Conservation (phyloP, 345 rosid species). For the Syzygium jambos region DNA sequence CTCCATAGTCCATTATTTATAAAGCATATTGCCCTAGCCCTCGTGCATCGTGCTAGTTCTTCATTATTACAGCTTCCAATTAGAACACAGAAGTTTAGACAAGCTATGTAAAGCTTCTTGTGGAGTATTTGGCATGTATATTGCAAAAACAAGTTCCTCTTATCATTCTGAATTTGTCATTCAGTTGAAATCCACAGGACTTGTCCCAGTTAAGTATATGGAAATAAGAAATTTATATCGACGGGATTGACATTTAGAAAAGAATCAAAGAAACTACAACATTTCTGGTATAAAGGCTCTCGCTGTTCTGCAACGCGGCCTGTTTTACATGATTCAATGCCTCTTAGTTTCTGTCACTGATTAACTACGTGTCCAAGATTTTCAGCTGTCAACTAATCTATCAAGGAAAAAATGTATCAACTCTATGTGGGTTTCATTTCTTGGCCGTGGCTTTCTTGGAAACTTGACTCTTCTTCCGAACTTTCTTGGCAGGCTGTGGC, state of each 20-base stretch:
- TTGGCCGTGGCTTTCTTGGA: constrained; percentile 36
- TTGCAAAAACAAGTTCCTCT: not conserved
- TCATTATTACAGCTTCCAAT: not conserved
- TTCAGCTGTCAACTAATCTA: not conserved
- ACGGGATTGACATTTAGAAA: not conserved
- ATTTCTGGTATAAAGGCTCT: not conserved
- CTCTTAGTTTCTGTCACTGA: not conserved
- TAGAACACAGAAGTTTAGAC: not conserved
- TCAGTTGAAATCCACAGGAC: not conserved
- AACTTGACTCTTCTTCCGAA: constrained; percentile 34
- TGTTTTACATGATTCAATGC: not conserved
- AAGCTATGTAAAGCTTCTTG: not conserved
- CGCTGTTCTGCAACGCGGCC: not conserved
- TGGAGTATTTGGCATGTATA: not conserved
- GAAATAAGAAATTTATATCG: not conserved
- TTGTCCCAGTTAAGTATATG: not conserved
- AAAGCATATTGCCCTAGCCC: not conserved
- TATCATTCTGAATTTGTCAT: not conserved
- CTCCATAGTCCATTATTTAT: not conserved
- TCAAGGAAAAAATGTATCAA: not conserved
- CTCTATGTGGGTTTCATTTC: constrained; percentile 15
- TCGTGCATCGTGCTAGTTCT: not conserved
- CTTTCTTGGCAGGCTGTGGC: constrained; percentile 49
- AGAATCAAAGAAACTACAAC: not conserved
- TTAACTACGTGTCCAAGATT: not conserved